Evolutionary conservation across 2,329 filamentous ascomycete species (phyloP), one percentile per base, ranked within the genome.

Genomic region (Graphilbum fragrans): DNA sequence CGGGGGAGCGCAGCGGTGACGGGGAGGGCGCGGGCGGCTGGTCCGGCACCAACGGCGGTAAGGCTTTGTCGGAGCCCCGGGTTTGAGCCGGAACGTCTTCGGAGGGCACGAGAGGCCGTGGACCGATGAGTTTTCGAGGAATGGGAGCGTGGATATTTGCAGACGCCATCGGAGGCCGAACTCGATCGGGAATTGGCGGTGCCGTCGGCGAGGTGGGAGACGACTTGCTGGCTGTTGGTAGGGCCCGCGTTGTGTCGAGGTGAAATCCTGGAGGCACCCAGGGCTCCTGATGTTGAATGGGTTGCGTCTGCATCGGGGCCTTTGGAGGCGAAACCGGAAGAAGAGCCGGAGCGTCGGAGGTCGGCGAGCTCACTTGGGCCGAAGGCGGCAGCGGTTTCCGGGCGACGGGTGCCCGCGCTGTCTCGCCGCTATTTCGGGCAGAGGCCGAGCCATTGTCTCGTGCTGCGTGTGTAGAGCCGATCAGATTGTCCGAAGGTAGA

Each of bases 401-500:
- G 27, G 59, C 63, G 36, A 77, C 74, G 23, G 55, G 54, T 38
- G 56, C 56, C 31, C 41, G 21, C 5, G 21, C 17, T 3, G 8
- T 21, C 11, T 37, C 25, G 29, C 36, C 39, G 35, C 16, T 21
- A 23, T 17, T 41, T 16, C 35, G 32, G 11, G 38, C 16, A 21
- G 42, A 41, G n/a, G 38, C 22, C n/a, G n/a, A n/a, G 17, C 12
- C 22, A 14, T 21, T 20, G 6, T 35, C 12, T 39, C 62, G 58
- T 48, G 64, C 62, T 37, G 63, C n/a, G n/a, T n/a, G 60, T 45
- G 62, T 57, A 37, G 58, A 53, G 31, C 52, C 52, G 55, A 65
- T 57, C 25, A 63, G 55, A 23, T 58, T 59, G 45, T 84, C 74
- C 32, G 75, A 68, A 4, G 75, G 72, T 2, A 72, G 68, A 45